A percentile compares a stretch with the other conserved stretches of the same genome.
Evolutionary conservation across 306 rosid species (phyloP).

Genomic region (Quercus parvula): DNA sequence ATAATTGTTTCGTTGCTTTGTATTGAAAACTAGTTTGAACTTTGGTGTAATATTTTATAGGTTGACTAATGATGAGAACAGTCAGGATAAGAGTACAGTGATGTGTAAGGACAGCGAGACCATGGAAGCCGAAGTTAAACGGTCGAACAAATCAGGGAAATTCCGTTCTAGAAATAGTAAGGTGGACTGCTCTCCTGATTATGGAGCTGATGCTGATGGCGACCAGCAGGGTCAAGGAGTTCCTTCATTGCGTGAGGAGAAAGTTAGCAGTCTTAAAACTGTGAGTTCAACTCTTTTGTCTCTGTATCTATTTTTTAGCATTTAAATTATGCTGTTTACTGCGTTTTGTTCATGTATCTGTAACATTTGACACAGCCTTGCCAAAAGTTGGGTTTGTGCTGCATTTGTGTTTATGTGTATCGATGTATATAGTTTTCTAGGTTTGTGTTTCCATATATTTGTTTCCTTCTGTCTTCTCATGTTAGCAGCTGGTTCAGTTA

Average conservation of each 20-base stretch:
- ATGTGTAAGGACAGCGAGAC: constrained; percentile 52
- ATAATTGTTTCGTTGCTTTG: background rate
- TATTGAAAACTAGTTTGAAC: background rate
- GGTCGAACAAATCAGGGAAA: constrained; percentile 56
- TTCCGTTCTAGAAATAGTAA: constrained; percentile 71
- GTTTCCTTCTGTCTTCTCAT: background rate
- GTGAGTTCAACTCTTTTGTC: constrained; percentile 41
- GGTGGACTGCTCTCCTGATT: constrained; percentile 66
- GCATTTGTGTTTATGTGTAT: background rate
- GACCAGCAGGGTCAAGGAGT: constrained; percentile 78
- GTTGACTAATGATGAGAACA: constrained; percentile 50
- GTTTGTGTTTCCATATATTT: background rate
- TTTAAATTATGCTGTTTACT: background rate
- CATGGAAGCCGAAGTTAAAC: constrained; percentile 62
- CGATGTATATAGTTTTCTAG: too few relatives aligned
- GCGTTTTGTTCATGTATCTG: background rate
- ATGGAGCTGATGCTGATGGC: constrained; percentile 74
- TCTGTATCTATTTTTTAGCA: background rate
- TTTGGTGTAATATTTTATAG: constrained; percentile 19
- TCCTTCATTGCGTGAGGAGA: constrained; percentile 85
- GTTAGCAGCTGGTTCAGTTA: background rate
- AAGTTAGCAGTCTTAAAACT: constrained; percentile 96
- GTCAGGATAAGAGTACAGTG: constrained; percentile 52
- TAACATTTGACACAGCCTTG: too few relatives aligned
- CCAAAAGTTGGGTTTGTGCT: background rate